Evolutionary conservation across 306 rosid species (phyloP), one percentile per base, ranked within the genome.

Genomic region (Hippophae tibetana): DNA sequence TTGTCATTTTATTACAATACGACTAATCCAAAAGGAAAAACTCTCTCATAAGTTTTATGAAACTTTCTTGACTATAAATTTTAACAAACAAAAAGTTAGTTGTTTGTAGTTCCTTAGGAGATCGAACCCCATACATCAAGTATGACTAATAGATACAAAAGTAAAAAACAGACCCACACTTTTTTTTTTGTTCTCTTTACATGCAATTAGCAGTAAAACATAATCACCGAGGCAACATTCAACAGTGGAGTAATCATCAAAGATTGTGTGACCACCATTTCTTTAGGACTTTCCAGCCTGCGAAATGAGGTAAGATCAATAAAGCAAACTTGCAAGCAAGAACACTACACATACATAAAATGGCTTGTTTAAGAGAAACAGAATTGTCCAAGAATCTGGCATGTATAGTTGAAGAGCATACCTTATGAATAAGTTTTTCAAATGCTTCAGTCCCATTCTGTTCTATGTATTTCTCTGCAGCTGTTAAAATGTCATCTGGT

Each of bases 381-480:
- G 49, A 10, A 38, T 10, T 9, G 8, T 13, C 13, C 3, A 6
- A 23, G 6, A 1, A 5, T 5, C 11, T 46, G 47, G 43, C 18
- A 13, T 12, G 3, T 62, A 38, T 63, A 69, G 53, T 46, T 55
- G 54, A 74, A 47, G 13, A 53, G 51, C 56, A 61, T 80, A 93
- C 99, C 90, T 76, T 80, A 66, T 78, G 73, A 65, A 93, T 86
- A 63, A 88, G 65, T 54, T 74, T 78, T 83, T 88, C 88, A 66
- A 92, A 86, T 31, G 38, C 88, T 38, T 68, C 70, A 10, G 86
- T 82, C 46, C 95, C 99, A 48, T 93, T 68, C 75, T 88, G 84
- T 52, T 78, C 81, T 56, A 88, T 86, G 81, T 93, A 89, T 68
- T 84, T 77, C 94, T 93, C 94, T 9, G 90, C 95, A 60, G 95